Evolutionary conservation across 106 monocot species (phyloP), one percentile per base, ranked within the genome.

Genomic region (Dendrobium catenatum): DNA sequence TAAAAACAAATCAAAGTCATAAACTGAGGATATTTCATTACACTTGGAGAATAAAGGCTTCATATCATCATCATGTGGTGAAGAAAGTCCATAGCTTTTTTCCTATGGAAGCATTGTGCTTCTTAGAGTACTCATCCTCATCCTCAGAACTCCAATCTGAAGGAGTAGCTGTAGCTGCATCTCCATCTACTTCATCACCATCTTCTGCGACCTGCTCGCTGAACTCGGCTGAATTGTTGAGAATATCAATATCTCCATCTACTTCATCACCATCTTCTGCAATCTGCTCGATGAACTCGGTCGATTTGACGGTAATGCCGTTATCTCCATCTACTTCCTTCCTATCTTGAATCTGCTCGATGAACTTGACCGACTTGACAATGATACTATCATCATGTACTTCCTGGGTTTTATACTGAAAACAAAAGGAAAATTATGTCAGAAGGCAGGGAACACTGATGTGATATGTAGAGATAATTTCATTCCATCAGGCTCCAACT

Each of bases 61-160:
- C 18, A 68, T 19, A 33, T 15, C 19, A 46, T 44, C 44, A 43
- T 87, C 72, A 90, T 47, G 90, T 87, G 31, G 92, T 92, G 51
- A 92, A 88, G 85, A 92, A 92, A 29, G 79, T 82, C 89, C 89
- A 92, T 10, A 92, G 66, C 84, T 89, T 92, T 80, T 89, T 92
- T 43, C 92, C 82, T 19, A 92, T 82, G 0, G 92, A 92, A 18
- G 78, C 82, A 67, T 84, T 87, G 55, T 78, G 87, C 40, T 76
- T 80, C 43, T 82, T 88, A 5, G 58, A 68, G 2, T 84, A 82
- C 0, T 87, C 89, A 13, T 77, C 79, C 6, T 79, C 66, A 5
- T 55, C 43, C 20, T 77, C 77, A 31, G 66, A 51, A 7, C 55
- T 80, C 46, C 72, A 56, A 7, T 82, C 76, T 11, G 80, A 73